Evolutionary conservation across 768 basidiomycete species (phyloP), one percentile per base, ranked within the genome.

Genomic region (Pulveroboletus sp.): DNA sequence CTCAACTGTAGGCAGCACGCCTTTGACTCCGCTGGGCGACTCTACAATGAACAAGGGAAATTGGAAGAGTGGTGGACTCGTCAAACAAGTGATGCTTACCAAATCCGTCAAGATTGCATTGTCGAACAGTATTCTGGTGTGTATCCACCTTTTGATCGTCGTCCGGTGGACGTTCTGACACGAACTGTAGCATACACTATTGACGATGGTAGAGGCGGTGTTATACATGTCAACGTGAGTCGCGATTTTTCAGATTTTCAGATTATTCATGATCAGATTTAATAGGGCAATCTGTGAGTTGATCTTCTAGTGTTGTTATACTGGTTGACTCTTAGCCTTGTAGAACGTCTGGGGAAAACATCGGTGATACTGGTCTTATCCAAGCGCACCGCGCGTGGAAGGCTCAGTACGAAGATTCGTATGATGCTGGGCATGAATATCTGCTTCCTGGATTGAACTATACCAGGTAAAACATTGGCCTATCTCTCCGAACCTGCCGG

Each of bases 341-440:
- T 50, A 90, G 90, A 44, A 97, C 93, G 1, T 89, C 89, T 11
- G 91, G 91, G 6, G 93, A 95, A 68, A 93, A 93, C 62, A 91
- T 94, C 48, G 93, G 90, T 7, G 93, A 95, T 62, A 79, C 78
- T 1, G 90, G 90, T 11, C 69, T 93, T 17, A 83, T 93, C 37
- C 90, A 92, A 66, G 84, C 94, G 0, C 95, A 83, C 66, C 79
- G 87, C 11, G 97, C 97, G 16, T 99, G 97, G 97, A 84, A 90
- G 65, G 75, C 75, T 14, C 87, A 91, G 50, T 87, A 75, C 59
- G 66, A 79, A 40, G 68, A 72, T n/a, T 84, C 85, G 1, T 69
- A 76, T 45, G 64, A 75, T 40, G 75, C 69, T 9, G 84, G 82
- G 0, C 74, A 75, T 29, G 88, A 93, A 61, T 85, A 82, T 58